phyloP scores from a whole-genome alignment of 371 early-diverging fungal species.

The Haplosporangium sp. region DNA sequence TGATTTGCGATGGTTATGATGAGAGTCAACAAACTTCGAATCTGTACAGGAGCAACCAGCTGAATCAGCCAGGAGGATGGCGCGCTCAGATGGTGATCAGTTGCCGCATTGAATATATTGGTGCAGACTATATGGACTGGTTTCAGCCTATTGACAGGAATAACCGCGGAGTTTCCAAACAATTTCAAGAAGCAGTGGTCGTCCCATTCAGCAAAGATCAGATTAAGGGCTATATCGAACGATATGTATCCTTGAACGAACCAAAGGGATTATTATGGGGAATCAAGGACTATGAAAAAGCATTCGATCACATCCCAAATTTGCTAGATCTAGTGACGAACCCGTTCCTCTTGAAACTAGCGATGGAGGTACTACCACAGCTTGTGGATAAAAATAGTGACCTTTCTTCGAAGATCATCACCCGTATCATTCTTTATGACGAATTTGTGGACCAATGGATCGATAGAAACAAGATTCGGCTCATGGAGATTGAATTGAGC shows the following conservation, averaged over 20 bases:
- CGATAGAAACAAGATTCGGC: background rate
- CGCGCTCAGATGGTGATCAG: no score
- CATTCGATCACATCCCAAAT: no score
- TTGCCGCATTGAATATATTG: constrained; percentile 7
- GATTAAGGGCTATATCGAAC: background rate
- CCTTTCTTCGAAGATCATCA: no score
- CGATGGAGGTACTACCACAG: no score
- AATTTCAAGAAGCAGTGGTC: background rate
- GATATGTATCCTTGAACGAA: background rate
- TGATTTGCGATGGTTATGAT: background rate
- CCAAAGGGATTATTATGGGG: no score
- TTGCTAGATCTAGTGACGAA: no score
- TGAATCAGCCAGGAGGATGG: no score
- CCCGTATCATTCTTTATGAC: constrained; percentile 7
- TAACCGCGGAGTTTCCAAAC: background rate
- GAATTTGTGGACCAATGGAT: constrained; percentile 4
- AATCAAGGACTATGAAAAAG: no score
- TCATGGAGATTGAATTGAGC: background rate
- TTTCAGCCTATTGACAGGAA: background rate
- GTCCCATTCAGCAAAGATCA: background rate
- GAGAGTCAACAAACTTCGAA: background rate
- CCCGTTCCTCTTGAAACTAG: no score
- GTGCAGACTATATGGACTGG: background rate
- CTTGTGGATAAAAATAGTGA: no score
- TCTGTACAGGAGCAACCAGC: constrained; percentile 4